Evolutionary conservation across 129 eudicot species (phyloP).

Genomic region (Smallanthus sonchifolius): DNA sequence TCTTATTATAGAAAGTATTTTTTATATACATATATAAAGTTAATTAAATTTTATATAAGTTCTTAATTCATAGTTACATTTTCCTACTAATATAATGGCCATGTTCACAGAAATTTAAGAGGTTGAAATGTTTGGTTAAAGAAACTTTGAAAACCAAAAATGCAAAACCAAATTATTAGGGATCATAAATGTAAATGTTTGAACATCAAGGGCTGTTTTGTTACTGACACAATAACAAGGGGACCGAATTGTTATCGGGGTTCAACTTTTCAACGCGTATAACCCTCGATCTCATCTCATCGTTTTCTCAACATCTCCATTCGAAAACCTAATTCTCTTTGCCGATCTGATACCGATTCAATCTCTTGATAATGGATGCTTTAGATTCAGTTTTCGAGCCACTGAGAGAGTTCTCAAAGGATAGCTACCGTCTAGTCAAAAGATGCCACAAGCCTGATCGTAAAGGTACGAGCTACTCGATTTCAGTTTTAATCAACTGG

Average conservation of each 20-base stretch:
- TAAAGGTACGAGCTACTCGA: constrained; percentile 46
- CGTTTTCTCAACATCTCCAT: constrained; percentile 15
- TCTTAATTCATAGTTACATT: not conserved
- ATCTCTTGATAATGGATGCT: constrained; percentile 56
- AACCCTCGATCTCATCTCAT: constrained; percentile 13
- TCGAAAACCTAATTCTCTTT: constrained; percentile 20
- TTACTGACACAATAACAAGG: not conserved
- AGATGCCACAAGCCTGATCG: constrained; percentile 96
- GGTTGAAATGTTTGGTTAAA: not conserved
- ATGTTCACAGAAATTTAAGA: too few species aligned
- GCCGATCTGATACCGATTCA: constrained; percentile 23
- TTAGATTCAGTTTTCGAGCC: constrained; percentile 83
- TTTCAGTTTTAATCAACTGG: not conserved
- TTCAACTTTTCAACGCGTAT: constrained; percentile 22
- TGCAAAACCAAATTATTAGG: not conserved
- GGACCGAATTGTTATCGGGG: not conserved
- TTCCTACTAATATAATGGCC: not conserved
- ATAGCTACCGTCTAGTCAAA: constrained; percentile 86
- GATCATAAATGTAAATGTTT: not conserved
- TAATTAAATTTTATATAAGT: too few species aligned
- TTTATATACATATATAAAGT: too few species aligned
- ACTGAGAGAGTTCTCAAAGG: constrained; percentile 82
- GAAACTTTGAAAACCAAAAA: not conserved
- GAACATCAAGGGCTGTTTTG: not conserved
- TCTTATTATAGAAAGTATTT: too few species aligned